Base-by-base conservation (phyloP, 345 rosid species). In the Dovyalis caffra region DNA sequence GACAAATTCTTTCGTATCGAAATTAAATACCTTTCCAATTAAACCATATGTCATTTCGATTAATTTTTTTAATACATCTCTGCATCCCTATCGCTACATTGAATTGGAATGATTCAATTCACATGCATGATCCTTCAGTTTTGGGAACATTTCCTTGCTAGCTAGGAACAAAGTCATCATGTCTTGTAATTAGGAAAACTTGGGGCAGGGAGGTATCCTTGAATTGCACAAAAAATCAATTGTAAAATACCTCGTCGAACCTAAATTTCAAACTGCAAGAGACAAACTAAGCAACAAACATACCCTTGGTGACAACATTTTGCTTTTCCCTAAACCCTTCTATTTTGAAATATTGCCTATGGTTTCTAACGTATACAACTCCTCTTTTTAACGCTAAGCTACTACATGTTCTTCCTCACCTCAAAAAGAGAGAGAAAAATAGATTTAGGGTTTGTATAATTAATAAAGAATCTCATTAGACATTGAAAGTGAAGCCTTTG, bases 261-360 rank as follows among this genome's bases (percentile, higher is more conserved):
- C 53, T 51, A 64, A 26, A 53, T 74, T 77, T 77, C 81, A 71
- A 76, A 74, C 34, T 43, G 62, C 4, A 86, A 49, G 78, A 70
- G 88, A 87, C 89, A 83, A 83, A 75, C 76, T 68, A 81, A 71
- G 87, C 77, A 79, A 83, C 79, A 88, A 77, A 78, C 82, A 81
- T 81, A 76, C 70, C 84, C 88, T 81, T 86, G 87, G 83, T 81
- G 90, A 86, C 95, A 86, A 87, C 81, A 57, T 66, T 82, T 80
- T 85, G 86, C 81, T 78, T 82, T 79, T 80, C 81, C 85, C 79
- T 53, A 62, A 81, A 57, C 66, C 62, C 66, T 64, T 28, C 61
- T 72, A 47, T 40, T 37, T 45, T 68, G 64, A 29, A 33, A 53
- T 14, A 65, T 53, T 64, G 66, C 77, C 57, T 49, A 70, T 45